Conservation (phyloP, 202 grass and related monocot species). For the Elaeis oleifera region DNA sequence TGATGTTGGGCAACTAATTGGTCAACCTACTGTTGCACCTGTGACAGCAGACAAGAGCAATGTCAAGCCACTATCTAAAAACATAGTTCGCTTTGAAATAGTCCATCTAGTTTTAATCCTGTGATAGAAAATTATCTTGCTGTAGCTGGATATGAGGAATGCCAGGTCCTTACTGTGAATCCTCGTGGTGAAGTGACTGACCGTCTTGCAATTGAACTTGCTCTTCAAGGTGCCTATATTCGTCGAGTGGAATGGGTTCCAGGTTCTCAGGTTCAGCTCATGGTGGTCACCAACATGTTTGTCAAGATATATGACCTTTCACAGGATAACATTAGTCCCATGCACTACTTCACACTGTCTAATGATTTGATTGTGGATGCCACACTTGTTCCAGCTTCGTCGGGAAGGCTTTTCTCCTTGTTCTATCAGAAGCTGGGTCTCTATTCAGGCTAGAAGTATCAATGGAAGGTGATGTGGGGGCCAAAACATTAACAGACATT, state of each 20-base stretch:
- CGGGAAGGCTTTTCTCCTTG: slow-evolving; percentile 80
- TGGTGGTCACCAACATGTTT: slow-evolving; percentile 96
- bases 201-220: slow-evolving; percentile 93
- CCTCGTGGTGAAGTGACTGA: slow-evolving; percentile 89
- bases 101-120: slow-evolving; percentile 81
- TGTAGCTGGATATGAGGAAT: slow-evolving; percentile 85
- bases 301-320: slow-evolving; percentile 98
- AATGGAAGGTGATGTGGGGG: slow-evolving; percentile 71
- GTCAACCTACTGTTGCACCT: slow-evolving; percentile 61
- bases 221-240: slow-evolving; percentile 87
- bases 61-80: slow-evolving; percentile 83
- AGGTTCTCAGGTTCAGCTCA: slow-evolving; percentile 88
- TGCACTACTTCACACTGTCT: slow-evolving; percentile 87
- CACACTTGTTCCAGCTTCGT: slow-evolving; percentile 69
- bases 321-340: slow-evolving; percentile 88
- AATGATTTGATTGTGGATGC: slow-evolving; percentile 84
- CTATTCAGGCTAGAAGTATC: slow-evolving; percentile 79
- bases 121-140: slow-evolving; percentile 71
- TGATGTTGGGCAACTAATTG: slow-evolving; percentile 94
- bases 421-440: slow-evolving; percentile 77
- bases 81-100: slow-evolving; percentile 96
- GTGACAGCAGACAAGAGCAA: slow-evolving; percentile 95
- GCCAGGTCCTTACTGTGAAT: slow-evolving; percentile 93
- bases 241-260: slow-evolving; percentile 80
- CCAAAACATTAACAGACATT: slow-evolving; percentile 70